Conservation (phyloP, 129 eudicot genomes). For the Helianthus tuberosus region DNA sequence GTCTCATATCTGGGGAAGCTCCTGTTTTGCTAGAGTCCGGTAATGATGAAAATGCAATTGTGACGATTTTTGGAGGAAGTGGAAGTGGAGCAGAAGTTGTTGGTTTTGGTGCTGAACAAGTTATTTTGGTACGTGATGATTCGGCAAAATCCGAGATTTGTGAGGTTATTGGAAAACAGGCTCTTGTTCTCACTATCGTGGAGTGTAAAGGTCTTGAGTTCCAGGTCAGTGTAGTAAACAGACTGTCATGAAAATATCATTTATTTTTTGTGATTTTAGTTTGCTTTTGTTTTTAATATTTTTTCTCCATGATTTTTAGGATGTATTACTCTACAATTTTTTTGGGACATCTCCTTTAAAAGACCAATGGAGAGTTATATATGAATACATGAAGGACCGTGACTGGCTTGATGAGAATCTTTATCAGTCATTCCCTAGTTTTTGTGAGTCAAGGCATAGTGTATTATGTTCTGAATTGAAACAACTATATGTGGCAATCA, state of each 20-base stretch:
- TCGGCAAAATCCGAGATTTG: constrained; percentile 46
- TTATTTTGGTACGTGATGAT: constrained; percentile 81
- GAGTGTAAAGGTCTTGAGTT: constrained; percentile 94
- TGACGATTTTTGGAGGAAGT: constrained; percentile 65
- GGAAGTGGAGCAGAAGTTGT: constrained; percentile 47
- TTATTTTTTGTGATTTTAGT: neutral
- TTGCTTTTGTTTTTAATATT: neutral
- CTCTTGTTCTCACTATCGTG: constrained; percentile 71
- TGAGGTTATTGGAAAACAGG: constrained; percentile 58
- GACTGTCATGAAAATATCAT: neutral
- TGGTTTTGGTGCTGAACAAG: constrained; percentile 93
- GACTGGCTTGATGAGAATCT: constrained; percentile 43
- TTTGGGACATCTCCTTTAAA: constrained; percentile 74
- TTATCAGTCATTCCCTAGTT: constrained; percentile 49
- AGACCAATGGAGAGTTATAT: constrained; percentile 83
- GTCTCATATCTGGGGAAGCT: constrained; percentile 72
- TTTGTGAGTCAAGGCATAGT: constrained; percentile 51
- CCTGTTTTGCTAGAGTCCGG: constrained; percentile 66
- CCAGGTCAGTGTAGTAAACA: no score
- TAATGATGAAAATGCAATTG: constrained; percentile 54
- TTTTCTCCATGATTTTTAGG: neutral
- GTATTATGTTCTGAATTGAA: constrained; percentile 78
- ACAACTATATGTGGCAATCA: constrained; percentile 81
- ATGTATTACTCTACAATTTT: constrained; percentile 70
- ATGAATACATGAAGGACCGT: constrained; percentile 60